Base-by-base conservation (phyloP, 2,329 filamentous ascomycete species). In the Hymenotorrendiella dingleyae region DNA sequence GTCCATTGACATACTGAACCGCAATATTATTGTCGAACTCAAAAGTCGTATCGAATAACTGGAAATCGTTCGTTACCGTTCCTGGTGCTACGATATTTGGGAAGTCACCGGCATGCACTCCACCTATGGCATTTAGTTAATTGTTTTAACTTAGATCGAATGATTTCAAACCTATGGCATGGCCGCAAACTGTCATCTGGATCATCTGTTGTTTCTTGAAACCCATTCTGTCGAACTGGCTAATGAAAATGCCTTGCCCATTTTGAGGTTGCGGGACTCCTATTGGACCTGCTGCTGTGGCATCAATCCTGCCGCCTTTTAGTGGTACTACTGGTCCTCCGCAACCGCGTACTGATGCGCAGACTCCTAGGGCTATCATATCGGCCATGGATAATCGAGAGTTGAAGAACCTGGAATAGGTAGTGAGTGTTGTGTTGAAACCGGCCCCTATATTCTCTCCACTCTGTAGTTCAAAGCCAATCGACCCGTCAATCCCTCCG, bases 261-360 rank as follows among this genome's bases (percentile, higher is more conserved):
- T 81, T 78, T 52, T 79, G 68, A 0, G 77, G 74, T 52, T 76
- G 68, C 3, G 78, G 78, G 3, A 82, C 72, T 7, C 75, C 76
- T 1, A 62, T 53, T 2, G 60, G 56, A 6, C 74, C 75, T 16
- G 62, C 66, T 3, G 42, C 49, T 3, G 65, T 69, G 6, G 77
- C 77, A 61, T 82, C 78, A 4, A 69, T 61, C 23, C 76, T 68
- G 6, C 78, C 78, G 21, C 67, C 66, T 26, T 70, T 64, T 33
- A 81, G 60, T 5, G 75, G 70, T 6, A 82, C 63, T 12, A 65
- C 57, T 6, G 74, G 76, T 0, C 78, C 78, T 24, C 75, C 76
- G 53, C 78, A 82, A 7, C 73, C 70, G 27, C 77, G 68, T 10
- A 78, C 74, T 1, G 77, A 71, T 21, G 71, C 70, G 56, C 78